Evolutionary conservation across 441 rosid species (phyloP).

Genomic region (Rhodomyrtus psidioides): DNA sequence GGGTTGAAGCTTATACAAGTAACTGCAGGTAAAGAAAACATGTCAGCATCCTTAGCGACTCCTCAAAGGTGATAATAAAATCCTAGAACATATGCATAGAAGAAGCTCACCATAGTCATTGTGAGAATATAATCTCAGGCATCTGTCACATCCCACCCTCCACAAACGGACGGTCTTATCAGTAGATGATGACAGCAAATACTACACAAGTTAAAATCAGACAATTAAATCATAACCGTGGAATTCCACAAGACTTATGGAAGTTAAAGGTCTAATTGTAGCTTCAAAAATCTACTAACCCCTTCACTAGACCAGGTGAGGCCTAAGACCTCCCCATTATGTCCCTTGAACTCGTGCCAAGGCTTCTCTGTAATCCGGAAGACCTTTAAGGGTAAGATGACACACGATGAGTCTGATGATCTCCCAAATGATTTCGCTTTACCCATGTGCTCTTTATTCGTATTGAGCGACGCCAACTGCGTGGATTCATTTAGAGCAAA

Average conservation of each 20-base stretch:
- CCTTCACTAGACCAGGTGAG: constrained; percentile 13
- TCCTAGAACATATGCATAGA: neutral
- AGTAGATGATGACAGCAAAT: constrained; percentile 6
- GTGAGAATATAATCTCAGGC: constrained; percentile 8
- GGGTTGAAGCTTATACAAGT: constrained; percentile 9
- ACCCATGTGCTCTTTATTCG: constrained; percentile 1
- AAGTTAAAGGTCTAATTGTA: neutral
- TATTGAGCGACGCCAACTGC: neutral
- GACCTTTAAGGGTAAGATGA: constrained; percentile 10
- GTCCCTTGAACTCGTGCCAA: constrained; percentile 8
- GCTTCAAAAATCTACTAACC: constrained; percentile 5
- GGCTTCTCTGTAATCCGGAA: constrained; percentile 9
- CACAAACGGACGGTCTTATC: constrained; percentile 13
- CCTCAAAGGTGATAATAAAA: neutral
- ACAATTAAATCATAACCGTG: neutral
- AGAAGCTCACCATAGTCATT: constrained; percentile 8
- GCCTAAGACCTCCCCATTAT: constrained; percentile 4
- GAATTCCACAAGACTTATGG: neutral
- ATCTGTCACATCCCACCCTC: constrained; percentile 4
- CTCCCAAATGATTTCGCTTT: neutral
- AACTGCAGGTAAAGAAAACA: neutral
- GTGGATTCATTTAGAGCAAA: constrained; percentile 2
- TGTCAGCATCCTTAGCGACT: neutral
- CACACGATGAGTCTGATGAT: constrained; percentile 1
- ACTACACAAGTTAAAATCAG: neutral